A percentile compares a stretch with the other conserved stretches of the same genome.
phyloP scores from a whole-genome alignment of 768 basidiomycete genomes.

The Gymnopilus dilepis region DNA sequence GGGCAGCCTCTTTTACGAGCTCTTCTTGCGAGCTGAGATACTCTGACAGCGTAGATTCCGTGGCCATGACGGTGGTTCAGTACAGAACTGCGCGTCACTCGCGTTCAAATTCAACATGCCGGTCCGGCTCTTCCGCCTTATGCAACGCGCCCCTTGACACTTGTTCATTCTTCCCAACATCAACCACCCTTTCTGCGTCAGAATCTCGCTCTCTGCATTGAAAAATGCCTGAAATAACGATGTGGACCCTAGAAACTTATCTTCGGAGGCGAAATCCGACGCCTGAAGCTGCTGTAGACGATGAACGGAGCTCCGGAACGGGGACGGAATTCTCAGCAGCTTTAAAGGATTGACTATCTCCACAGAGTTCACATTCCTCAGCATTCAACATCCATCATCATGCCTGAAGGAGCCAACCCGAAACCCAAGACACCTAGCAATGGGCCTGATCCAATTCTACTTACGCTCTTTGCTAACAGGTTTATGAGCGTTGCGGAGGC shows the following conservation, averaged over 20 bases:
- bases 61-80: conserved; percentile 12
- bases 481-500: conserved; percentile 98
- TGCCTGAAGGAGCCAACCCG: conserved; percentile 16
- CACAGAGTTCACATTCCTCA: background rate
- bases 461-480: conserved; percentile 93
- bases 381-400: conserved; percentile 17
- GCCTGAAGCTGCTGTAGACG: background rate
- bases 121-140: background rate
- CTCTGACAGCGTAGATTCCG: conserved; percentile 49
- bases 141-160: background rate
- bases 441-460: conserved; percentile 82
- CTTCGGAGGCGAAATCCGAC: background rate
- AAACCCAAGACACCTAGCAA: conserved; percentile 30
- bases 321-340: conserved; percentile 17
- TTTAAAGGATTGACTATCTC: conserved; percentile 8
- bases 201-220: background rate
- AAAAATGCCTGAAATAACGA: background rate
- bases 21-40: conserved; percentile 53
- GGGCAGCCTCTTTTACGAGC: conserved; percentile 54
- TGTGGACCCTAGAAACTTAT: background rate
- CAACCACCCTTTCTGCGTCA: background rate
- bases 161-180: background rate
- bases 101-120: background rate
- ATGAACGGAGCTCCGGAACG: conserved; percentile 15
- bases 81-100: too few species aligned